phyloP scores from a whole-genome alignment of 202 grass and related monocot genomes.

The Miscanthus sacchariflorus region DNA sequence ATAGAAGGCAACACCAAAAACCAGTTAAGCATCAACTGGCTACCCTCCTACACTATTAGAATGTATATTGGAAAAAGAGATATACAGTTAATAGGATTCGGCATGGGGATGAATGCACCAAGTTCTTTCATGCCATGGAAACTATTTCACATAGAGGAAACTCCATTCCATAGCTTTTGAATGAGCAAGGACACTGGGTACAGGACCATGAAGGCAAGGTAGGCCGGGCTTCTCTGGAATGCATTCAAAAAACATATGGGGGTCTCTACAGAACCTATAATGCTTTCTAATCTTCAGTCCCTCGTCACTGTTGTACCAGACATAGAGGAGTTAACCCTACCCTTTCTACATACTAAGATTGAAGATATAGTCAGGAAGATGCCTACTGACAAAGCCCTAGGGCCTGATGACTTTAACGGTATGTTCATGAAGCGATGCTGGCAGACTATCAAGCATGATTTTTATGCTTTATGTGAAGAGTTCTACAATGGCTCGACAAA shows the following conservation, averaged over 20 bases:
- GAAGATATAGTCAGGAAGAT: neutral
- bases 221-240: neutral
- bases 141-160: neutral
- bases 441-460: neutral
- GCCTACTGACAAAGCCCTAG: neutral
- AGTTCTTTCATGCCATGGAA: neutral
- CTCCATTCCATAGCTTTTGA: neutral
- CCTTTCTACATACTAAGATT: neutral
- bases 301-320: neutral
- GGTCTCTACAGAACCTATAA: rapidly evolving
- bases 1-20: too few species aligned
- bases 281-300: neutral
- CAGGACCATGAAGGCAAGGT: neutral
- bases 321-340: rapidly evolving
- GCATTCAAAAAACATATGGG: neutral
- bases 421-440: neutral
- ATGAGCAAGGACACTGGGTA: neutral
- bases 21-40: too few species aligned
- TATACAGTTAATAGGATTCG: neutral
- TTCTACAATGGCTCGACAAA: neutral
- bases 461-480: neutral
- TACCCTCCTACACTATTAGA: too few species aligned
- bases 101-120: neutral
- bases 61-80: too few species aligned
- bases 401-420: neutral